These are phyloP conservation scores for Fusarium miscanthi DNA, from an alignment of 2,329 filamentous ascomycete genomes.

Conservation along the genomic window DNA sequence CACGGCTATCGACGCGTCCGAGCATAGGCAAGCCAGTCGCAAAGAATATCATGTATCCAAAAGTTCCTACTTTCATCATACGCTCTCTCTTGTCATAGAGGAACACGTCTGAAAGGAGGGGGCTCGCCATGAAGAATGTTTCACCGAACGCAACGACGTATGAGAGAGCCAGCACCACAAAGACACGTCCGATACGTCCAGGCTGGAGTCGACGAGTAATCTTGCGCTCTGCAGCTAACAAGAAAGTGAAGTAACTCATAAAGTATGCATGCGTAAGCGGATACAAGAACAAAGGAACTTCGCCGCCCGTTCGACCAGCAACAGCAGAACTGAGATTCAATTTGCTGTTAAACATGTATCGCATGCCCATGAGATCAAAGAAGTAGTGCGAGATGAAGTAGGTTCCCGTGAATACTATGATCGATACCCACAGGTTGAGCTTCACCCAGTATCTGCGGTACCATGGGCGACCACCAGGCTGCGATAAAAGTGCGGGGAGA, in stretches of 20 bases:
- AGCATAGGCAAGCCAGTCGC: background rate
- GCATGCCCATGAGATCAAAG: slow-evolving; percentile 17
- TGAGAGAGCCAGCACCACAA: background rate
- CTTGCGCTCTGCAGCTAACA: background rate
- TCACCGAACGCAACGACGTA: background rate
- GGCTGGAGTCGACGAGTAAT: background rate
- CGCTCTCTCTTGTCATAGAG: slow-evolving; percentile 4
- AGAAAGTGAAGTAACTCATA: slow-evolving; percentile 9
- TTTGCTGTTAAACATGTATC: slow-evolving; percentile 1
- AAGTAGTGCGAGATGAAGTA: slow-evolving; percentile 14
- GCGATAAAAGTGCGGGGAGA: background rate
- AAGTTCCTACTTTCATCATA: slow-evolving; percentile 8
- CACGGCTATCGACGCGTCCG: background rate
- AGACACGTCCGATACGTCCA: background rate
- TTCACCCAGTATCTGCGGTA: slow-evolving; percentile 13
- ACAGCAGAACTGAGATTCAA: slow-evolving; percentile 10
- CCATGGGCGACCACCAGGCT: slow-evolving; percentile 1
- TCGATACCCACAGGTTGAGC: background rate
- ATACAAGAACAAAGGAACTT: slow-evolving; percentile 14
- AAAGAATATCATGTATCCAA: slow-evolving; percentile 7
- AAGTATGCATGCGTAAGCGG: slow-evolving; percentile 12
- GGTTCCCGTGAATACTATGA: background rate
- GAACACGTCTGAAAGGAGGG: background rate
- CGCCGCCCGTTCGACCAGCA: background rate
- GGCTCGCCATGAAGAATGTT: slow-evolving; percentile 11